Evolutionary conservation across 129 eudicot genomes (phyloP).

Genomic region (Tagetes erecta): DNA sequence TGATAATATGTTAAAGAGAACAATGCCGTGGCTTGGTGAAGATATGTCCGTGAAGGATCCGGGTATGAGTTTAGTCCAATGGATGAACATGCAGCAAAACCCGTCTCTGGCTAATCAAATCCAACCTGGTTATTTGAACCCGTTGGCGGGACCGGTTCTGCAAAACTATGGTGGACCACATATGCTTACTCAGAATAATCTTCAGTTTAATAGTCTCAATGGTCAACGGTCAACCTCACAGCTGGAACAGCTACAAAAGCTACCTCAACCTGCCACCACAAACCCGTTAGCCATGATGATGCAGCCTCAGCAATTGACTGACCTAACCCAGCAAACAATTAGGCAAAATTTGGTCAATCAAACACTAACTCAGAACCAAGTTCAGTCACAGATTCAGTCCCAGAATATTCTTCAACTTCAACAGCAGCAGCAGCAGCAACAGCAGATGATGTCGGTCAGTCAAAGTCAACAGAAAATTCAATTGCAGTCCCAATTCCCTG

Average conservation of each 20-base stretch:
- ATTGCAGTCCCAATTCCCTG: slow-evolving; percentile 46
- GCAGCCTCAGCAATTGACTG: slow-evolving; percentile 70
- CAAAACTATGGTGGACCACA: slow-evolving; percentile 62
- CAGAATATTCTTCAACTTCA: slow-evolving; percentile 54
- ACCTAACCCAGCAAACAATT: slow-evolving; percentile 48
- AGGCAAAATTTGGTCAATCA: slow-evolving; percentile 57
- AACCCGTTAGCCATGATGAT: slow-evolving; percentile 56
- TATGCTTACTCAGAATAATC: slow-evolving; percentile 54
- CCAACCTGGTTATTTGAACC: slow-evolving; percentile 61
- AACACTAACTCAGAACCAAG: slow-evolving; percentile 49
- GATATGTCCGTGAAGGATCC: slow-evolving; percentile 76
- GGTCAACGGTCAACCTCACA: slow-evolving; percentile 51
- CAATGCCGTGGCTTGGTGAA: slow-evolving; percentile 95
- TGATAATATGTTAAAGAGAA: slow-evolving; percentile 66
- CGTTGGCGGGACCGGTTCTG: slow-evolving; percentile 55
- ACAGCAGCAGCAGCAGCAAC: slow-evolving; percentile 28
- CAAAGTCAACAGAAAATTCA: slow-evolving; percentile 57
- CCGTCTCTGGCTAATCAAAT: slow-evolving; percentile 54
- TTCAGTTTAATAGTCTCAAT: slow-evolving; percentile 63
- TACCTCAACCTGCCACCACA: slow-evolving; percentile 41
- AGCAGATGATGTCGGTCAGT: slow-evolving; percentile 34
- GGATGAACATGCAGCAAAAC: slow-evolving; percentile 98
- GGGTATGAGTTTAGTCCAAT: slow-evolving; percentile 86
- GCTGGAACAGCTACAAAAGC: slow-evolving; percentile 72
- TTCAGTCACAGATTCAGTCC: slow-evolving; percentile 54